phyloP scores from a whole-genome alignment of 2,329 filamentous ascomycete genomes.

The Trichoderma cornu-damae region DNA sequence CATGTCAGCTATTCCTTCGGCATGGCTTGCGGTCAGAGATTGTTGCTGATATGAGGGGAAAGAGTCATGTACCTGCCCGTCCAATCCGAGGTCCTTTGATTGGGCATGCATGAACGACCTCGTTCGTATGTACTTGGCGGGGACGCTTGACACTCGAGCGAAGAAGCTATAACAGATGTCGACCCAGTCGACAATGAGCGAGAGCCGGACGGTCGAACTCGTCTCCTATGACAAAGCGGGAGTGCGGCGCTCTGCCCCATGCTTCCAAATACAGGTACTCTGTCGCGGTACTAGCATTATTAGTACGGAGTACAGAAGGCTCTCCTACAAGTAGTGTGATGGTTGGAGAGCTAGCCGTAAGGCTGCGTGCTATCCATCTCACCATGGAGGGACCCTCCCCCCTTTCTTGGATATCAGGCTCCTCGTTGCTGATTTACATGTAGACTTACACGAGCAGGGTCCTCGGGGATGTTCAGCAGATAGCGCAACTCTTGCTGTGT shows the following conservation, averaged over 20 bases:
- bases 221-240: neutral
- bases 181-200: neutral
- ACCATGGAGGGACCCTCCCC: neutral
- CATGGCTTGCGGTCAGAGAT: neutral
- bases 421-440: neutral
- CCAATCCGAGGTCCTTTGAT: neutral
- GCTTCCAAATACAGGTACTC: neutral
- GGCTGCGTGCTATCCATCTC: slow-evolving; percentile 3
- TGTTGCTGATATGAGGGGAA: neutral
- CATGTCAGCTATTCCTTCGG: neutral
- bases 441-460: neutral
- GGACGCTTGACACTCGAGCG: neutral
- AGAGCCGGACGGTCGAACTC: slow-evolving; percentile 10
- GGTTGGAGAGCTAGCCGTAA: slow-evolving; percentile 10
- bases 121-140: neutral
- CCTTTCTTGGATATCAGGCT: slow-evolving; percentile 6
- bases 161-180: neutral
- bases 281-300: too few relatives aligned
- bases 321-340: slow-evolving; percentile 9
- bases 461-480: neutral
- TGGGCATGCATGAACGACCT: neutral
- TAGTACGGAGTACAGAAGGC: neutral
- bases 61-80: neutral
- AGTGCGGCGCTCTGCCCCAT: neutral
- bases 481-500: neutral